A percentile compares a stretch with the other conserved stretches of the same genome.
These are phyloP conservation scores for Debaryomyces sp. DNA, from an alignment of 1,139 yeast genomes.

Conservation along the genomic window DNA sequence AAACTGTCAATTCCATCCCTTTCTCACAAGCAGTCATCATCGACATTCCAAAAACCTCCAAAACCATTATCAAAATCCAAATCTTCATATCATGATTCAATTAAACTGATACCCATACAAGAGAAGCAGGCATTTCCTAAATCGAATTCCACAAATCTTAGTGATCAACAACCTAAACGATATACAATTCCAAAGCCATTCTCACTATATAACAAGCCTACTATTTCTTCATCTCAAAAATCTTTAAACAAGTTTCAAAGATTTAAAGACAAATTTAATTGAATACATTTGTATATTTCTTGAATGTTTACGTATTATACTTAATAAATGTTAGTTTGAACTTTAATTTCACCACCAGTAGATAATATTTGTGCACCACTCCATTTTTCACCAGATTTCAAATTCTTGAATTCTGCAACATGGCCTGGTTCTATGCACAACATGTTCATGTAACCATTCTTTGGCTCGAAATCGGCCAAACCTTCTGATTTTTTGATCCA, in stretches of 20 bases:
- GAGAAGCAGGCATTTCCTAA: not conserved
- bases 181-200: slow-evolving; percentile 26
- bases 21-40: not conserved
- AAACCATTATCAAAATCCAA: not conserved
- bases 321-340: slow-evolving; percentile 45
- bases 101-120: slow-evolving; percentile 1
- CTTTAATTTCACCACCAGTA: slow-evolving; percentile 47
- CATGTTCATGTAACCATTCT: slow-evolving; percentile 80
- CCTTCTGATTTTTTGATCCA: slow-evolving; percentile 81
- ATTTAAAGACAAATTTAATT: slow-evolving; percentile 32
- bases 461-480: slow-evolving; percentile 89
- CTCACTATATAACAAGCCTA: slow-evolving; percentile 43
- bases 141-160: not conserved
- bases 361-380: slow-evolving; percentile 36
- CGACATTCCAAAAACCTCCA: slow-evolving; percentile 1
- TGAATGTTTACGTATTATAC: not conserved
- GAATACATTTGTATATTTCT: slow-evolving; percentile 9
- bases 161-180: slow-evolving; percentile 9
- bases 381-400: slow-evolving; percentile 76
- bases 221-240: slow-evolving; percentile 50
- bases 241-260: slow-evolving; percentile 32
- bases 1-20: slow-evolving; percentile 12
- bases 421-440: slow-evolving; percentile 94
- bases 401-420: slow-evolving; percentile 65
- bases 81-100: slow-evolving; percentile 1